Evolutionary conservation across 2,329 filamentous ascomycete genomes (phyloP).

Genomic region (Lasiodiplodia theobromae): DNA sequence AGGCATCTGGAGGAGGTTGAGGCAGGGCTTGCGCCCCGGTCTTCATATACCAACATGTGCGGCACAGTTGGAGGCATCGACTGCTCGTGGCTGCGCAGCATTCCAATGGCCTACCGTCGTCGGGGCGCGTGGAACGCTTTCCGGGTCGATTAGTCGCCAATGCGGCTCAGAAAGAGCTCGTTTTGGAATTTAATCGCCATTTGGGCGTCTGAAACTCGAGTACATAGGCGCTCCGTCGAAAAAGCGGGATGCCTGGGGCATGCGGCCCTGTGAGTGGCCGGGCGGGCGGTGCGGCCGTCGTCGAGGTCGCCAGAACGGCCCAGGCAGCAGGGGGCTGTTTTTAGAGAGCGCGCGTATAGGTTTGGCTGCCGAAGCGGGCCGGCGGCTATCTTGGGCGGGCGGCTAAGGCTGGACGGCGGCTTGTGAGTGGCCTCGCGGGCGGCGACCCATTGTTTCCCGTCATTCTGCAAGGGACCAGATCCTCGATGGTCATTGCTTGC

Average conservation of each 20-base stretch:
- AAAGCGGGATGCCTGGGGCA: conserved; percentile 37
- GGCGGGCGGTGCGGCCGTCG: conserved; percentile 22
- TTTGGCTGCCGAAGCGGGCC: conserved; percentile 17
- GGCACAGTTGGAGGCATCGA: conserved; percentile 25
- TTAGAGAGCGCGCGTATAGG: conserved; percentile 26
- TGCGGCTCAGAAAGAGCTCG: conserved; percentile 39
- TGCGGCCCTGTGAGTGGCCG: conserved; percentile 43
- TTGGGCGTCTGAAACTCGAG: conserved; percentile 40
- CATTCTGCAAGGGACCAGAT: conserved; percentile 22
- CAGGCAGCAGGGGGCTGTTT: conserved; percentile 23
- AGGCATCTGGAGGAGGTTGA: conserved; percentile 16
- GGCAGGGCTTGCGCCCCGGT: conserved; percentile 11
- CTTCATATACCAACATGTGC: conserved; percentile 28
- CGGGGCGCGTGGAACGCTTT: conserved; percentile 50
- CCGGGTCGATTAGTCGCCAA: conserved; percentile 51
- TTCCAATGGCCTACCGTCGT: conserved; percentile 39
- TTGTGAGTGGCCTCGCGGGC: conserved; percentile 16
- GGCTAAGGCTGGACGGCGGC: conserved; percentile 20
- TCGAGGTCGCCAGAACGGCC: conserved; percentile 27
- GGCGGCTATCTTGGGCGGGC: conserved; percentile 23
- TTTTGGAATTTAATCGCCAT: conserved; percentile 32
- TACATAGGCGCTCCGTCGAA: conserved; percentile 42
- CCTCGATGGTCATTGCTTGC: conserved; percentile 14
- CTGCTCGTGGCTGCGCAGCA: conserved; percentile 29
- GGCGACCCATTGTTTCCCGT: conserved; percentile 15